Evolutionary conservation across 2,329 filamentous ascomycete species (phyloP), one percentile per base, ranked within the genome.

Genomic region (Stagonosporopsis cucurbitacearum): DNA sequence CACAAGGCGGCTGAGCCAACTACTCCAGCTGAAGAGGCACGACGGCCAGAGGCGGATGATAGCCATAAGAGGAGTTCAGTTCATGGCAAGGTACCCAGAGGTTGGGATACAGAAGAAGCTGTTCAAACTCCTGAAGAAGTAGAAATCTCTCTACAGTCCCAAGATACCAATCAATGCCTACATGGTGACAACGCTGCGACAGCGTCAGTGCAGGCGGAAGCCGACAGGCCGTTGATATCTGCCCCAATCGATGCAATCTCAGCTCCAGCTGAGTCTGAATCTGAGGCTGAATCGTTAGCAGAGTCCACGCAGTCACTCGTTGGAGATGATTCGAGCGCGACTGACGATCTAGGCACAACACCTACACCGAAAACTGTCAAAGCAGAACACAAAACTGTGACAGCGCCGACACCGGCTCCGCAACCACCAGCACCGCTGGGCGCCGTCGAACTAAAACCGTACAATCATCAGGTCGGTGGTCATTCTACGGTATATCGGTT

Each of bases 401-500:
- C 65, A 55, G 54, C 64, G 47, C 47, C 33, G 19, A 22, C 40
- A 1, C 49, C 64, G 40, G 39, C 62, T 46, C 30, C 63, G 56
- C 82, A 62, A 79, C 72, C 72, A 36, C 76, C 73, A 26, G 83
- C 73, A 76, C 92, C 93, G 3, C 82, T 96, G 25, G 91, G 94
- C 60, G 94, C 94, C 26, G 96, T 99, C 64, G 93, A 98, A 75
- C 82, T 99, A 57, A 96, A 97, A 69, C 95, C 95, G 1, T 99
- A 97, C 77, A 91, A 92, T 64, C 95, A 99, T 77, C 95, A 99
- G 77, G 95, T 99, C 51, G 95, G 95, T 55, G 95, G 95, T 0
- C 95, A 99, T 75, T 97, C 92, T 6, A 97, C 94, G 0, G 85
- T 99, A 32, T 99, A 96, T 84, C 89, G 94, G 37, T 98, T 99